A percentile compares a stretch with the other conserved stretches of the same genome.
These are phyloP conservation scores for Coniochaeta hoffmannii DNA, from an alignment of 2,329 filamentous ascomycete genomes.

Conservation along the genomic window DNA sequence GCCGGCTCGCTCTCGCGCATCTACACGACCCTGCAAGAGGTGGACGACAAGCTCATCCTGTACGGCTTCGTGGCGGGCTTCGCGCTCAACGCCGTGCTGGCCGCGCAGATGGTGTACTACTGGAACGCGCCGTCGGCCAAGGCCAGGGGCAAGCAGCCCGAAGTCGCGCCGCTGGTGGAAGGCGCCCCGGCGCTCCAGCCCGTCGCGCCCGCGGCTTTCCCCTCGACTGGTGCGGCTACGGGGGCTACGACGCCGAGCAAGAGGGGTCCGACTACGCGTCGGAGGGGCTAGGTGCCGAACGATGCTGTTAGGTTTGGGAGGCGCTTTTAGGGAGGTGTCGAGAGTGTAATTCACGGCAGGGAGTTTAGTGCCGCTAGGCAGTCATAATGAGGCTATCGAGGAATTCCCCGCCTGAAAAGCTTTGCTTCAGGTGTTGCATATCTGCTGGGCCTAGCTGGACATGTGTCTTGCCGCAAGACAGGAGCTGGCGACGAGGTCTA, in stretches of 20 bases:
- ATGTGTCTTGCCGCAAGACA: too few relatives aligned
- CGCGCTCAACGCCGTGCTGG: slow-evolving; percentile 78
- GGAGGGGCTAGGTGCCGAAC: slow-evolving; percentile 24
- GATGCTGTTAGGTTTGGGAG: slow-evolving; percentile 3
- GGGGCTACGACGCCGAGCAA: slow-evolving; percentile 17
- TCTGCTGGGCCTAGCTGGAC: too few relatives aligned
- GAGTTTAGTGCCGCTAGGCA: slow-evolving; percentile 3
- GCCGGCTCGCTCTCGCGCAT: slow-evolving; percentile 86
- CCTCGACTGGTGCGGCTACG: neutral
- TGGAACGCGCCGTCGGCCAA: slow-evolving; percentile 63
- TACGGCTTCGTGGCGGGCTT: slow-evolving; percentile 93
- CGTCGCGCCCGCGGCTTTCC: slow-evolving; percentile 8
- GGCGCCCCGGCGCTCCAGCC: slow-evolving; percentile 18
- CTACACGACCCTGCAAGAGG: slow-evolving; percentile 96
- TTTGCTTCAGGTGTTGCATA: too few relatives aligned
- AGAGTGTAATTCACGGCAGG: slow-evolving; percentile 2
- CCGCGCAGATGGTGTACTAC: slow-evolving; percentile 89
- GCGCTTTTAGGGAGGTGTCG: neutral
- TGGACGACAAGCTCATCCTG: slow-evolving; percentile 91
- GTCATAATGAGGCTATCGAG: neutral
- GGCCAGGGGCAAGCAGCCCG: slow-evolving; percentile 26
- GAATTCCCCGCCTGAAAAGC: too few relatives aligned
- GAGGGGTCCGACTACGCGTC: slow-evolving; percentile 33
- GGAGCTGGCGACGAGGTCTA: too few relatives aligned
- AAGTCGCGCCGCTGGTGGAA: slow-evolving; percentile 7